Base-by-base conservation (phyloP, 2,329 filamentous ascomycete genomes). In the Fusarium subtropicale region DNA sequence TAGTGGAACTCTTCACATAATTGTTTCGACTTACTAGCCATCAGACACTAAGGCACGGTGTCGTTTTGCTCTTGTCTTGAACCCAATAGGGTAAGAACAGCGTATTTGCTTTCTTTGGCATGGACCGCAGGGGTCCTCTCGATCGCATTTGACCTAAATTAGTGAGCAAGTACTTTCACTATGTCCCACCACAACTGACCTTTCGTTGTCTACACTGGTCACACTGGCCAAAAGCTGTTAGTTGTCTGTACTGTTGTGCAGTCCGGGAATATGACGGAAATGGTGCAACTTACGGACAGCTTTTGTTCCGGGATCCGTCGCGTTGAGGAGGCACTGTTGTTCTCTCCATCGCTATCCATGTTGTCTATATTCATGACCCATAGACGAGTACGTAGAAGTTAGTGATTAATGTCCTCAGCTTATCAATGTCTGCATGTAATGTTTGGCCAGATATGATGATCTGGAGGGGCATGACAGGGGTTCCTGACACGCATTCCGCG, bases 171-270 rank as follows among this genome's bases (percentile, higher is more conserved):
- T 36, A 18, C 41, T 16, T 16, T 2, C 9, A 5, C 10, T 5
- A 34, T 20, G 18, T 3, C 12, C 36, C 6, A 2, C 6, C 2
- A 1, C 34, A 2, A 1, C 16, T 6, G 13, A 55, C 59, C 39
- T 62, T 62, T 22, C 59, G 18, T 30, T 62, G 57, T 18, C 59
- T 33, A 12, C 59, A 62, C 2, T 62, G 46, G 13, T 62, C 59
- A 16, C 57, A 62, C 59, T 62, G 33, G 1, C 0, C 20, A n/a
- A 4, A 11, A 30, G 18, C 8, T 33, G 36, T 48, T 11, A 60
- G 36, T 26, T 2, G 10, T 24, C 7, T 9, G 7, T 0, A 15
- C 6, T 20, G 6, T 6, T 7, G 5, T 24, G 1, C 15, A 15
- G 1, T 7, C 10, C 13, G n/a, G 36, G 11, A 11, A n/a, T 44